These are phyloP conservation scores for Nothophytophthora sp. DNA, from an alignment of 352 stramenopile genomes.

Conservation along the genomic window DNA sequence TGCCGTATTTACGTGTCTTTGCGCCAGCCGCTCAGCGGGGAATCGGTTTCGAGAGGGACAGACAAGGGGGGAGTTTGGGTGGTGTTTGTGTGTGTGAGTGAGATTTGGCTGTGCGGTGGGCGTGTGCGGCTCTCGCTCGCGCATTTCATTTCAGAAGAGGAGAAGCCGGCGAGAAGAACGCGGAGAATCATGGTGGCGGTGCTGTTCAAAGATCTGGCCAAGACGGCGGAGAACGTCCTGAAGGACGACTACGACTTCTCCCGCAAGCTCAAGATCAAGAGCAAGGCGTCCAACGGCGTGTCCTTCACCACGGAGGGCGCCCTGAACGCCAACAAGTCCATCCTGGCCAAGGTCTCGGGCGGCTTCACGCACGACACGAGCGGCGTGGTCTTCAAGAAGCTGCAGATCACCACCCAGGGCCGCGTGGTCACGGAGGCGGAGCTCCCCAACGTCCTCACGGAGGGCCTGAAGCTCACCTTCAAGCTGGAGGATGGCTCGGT, in stretches of 20 bases:
- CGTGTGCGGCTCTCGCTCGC: slow-evolving; percentile 38
- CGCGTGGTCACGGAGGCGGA: slow-evolving; percentile 79
- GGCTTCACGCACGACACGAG: slow-evolving; percentile 72
- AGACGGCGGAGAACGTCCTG: slow-evolving; percentile 76
- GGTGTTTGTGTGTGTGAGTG: no score
- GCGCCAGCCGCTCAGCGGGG: no score
- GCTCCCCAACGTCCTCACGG: slow-evolving; percentile 72
- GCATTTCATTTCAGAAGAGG: slow-evolving; percentile 52
- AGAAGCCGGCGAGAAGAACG: slow-evolving; percentile 12
- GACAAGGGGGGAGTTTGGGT: no score
- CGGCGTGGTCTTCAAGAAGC: slow-evolving; percentile 84
- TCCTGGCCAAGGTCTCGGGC: slow-evolving; percentile 79
- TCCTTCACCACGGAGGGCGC: slow-evolving; percentile 76
- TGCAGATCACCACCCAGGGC: slow-evolving; percentile 83
- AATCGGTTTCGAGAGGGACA: background rate
- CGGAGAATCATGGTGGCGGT: slow-evolving; percentile 43
- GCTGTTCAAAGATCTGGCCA: slow-evolving; percentile 83
- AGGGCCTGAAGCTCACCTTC: slow-evolving; percentile 81
- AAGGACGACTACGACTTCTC: slow-evolving; percentile 81
- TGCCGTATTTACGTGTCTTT: background rate
- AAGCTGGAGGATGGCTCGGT: slow-evolving; percentile 84
- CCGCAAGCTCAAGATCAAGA: slow-evolving; percentile 85
- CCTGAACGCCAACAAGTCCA: slow-evolving; percentile 82
- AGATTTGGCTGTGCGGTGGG: no score
- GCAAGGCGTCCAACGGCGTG: slow-evolving; percentile 73